A percentile compares a stretch with the other conserved stretches of the same genome.
Evolutionary conservation across 345 rosid genomes (phyloP).

Genomic region (Sonneratia caseolaris): DNA sequence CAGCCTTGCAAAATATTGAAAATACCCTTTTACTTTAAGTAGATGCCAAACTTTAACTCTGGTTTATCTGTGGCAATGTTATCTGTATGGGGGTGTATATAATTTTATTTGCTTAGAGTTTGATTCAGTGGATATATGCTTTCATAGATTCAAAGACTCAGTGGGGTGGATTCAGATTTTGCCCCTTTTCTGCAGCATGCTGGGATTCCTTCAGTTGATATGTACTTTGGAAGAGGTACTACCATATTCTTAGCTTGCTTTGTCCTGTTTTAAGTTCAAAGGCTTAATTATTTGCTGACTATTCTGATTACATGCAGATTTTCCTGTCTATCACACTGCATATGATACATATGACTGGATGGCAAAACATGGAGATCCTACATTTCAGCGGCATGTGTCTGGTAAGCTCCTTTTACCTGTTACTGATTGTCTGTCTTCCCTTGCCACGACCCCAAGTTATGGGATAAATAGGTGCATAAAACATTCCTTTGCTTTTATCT

Average conservation of each 20-base stretch:
- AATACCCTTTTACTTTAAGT: neutral
- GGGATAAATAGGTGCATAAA: neutral
- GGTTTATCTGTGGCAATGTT: neutral
- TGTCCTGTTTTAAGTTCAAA: neutral
- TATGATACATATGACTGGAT: conserved; percentile 85
- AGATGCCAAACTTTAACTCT: neutral
- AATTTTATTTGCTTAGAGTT: conserved; percentile 8
- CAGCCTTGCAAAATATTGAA: neutral
- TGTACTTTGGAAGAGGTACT: conserved; percentile 84
- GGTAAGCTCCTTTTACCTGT: conserved; percentile 34
- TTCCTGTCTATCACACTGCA: conserved; percentile 90
- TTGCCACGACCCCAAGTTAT: neutral
- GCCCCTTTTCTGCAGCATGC: conserved; percentile 93
- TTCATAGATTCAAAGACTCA: conserved; percentile 70
- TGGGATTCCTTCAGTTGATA: conserved; percentile 78
- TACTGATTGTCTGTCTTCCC: neutral
- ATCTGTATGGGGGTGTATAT: neutral
- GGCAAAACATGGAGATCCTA: conserved; percentile 58
- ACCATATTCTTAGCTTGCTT: neutral
- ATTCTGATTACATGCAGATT: conserved; percentile 37
- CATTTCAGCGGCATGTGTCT: conserved; percentile 79
- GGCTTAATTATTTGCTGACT: neutral
- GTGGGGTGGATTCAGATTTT: conserved; percentile 85
- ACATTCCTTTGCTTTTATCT: neutral
- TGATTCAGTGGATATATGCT: conserved; percentile 2